Percentiles rank a stretch among this genome's conserved stretches.
Conservation (phyloP, 2,329 filamentous ascomycete genomes). For the Xenosphaeropsis pyriputrescens region DNA sequence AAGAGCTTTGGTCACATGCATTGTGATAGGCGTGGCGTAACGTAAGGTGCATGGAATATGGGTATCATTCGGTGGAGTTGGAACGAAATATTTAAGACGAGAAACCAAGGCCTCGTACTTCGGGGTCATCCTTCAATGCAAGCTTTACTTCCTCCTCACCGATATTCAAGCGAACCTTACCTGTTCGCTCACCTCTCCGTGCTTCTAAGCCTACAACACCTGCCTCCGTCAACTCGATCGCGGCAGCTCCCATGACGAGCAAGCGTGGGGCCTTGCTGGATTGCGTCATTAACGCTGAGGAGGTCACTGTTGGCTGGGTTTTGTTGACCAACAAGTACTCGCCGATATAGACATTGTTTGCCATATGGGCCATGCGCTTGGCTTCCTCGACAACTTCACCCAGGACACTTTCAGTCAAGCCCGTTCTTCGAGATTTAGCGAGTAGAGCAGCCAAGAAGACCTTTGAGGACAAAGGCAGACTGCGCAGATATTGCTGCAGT, state of each 20-base stretch:
- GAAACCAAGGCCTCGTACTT: slow-evolving; percentile 46
- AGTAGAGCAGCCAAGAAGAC: slow-evolving; percentile 75
- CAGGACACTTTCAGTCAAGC: slow-evolving; percentile 73
- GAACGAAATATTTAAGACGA: slow-evolving; percentile 1
- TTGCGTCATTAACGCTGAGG: background rate
- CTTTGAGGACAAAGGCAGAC: slow-evolving; percentile 69
- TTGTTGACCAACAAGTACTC: slow-evolving; percentile 31
- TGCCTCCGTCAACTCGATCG: slow-evolving; percentile 71
- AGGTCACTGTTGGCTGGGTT: background rate
- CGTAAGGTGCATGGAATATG: slow-evolving; percentile 8
- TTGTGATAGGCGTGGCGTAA: slow-evolving; percentile 8
- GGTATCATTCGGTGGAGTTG: no score
- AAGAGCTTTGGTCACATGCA: background rate
- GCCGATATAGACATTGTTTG: slow-evolving; percentile 42
- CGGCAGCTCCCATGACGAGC: slow-evolving; percentile 52
- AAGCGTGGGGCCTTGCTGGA: slow-evolving; percentile 26
- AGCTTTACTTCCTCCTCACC: slow-evolving; percentile 83
- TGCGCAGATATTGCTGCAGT: slow-evolving; percentile 74
- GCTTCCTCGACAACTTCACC: slow-evolving; percentile 85
- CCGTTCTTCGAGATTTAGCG: slow-evolving; percentile 65
- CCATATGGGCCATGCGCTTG: slow-evolving; percentile 49
- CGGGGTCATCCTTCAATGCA: slow-evolving; percentile 76
- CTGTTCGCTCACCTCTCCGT: slow-evolving; percentile 68
- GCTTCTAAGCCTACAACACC: slow-evolving; percentile 78
- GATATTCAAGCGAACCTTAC: slow-evolving; percentile 73